phyloP scores from a whole-genome alignment of 768 basidiomycete species.

The Lentinula sp. region DNA sequence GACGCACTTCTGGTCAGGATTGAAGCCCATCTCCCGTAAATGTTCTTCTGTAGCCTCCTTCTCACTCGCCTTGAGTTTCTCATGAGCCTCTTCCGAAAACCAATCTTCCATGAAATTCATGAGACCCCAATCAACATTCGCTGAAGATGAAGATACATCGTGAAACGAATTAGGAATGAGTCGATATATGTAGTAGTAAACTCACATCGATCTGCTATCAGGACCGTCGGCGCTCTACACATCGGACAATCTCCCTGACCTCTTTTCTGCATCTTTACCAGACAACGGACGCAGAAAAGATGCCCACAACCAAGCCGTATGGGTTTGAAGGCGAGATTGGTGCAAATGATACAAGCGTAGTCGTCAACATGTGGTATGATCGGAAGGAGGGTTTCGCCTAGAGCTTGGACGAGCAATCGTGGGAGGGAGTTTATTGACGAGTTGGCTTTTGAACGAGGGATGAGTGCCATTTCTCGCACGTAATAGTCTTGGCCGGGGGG shows the following conservation, averaged over 20 bases:
- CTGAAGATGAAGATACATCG: constrained; percentile 25
- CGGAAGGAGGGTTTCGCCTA: constrained; percentile 78
- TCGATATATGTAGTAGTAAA: not conserved
- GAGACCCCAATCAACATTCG: constrained; percentile 74
- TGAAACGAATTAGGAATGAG: not conserved
- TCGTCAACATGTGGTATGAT: constrained; percentile 77
- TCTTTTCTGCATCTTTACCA: constrained; percentile 89
- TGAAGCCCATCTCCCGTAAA: constrained; percentile 56
- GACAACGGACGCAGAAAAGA: constrained; percentile 70
- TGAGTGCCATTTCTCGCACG: not conserved
- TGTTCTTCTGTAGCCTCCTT: constrained; percentile 69
- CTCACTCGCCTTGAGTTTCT: constrained; percentile 72
- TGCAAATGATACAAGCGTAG: constrained; percentile 86
- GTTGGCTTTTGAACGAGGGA: constrained; percentile 2
- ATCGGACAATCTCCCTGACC: constrained; percentile 75
- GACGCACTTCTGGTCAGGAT: constrained; percentile 35
- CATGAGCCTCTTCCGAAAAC: constrained; percentile 81
- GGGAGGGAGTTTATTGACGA: constrained; percentile 35
- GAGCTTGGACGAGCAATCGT: constrained; percentile 69
- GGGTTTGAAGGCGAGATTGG: constrained; percentile 87
- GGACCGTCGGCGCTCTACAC: constrained; percentile 74
- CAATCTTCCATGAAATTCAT: constrained; percentile 87
- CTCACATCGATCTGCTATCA: constrained; percentile 73
- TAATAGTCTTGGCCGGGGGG: constrained; percentile 19
- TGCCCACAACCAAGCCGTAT: constrained; percentile 79